phyloP scores from a whole-genome alignment of 345 rosid genomes.

The Gossypium longicalyx region DNA sequence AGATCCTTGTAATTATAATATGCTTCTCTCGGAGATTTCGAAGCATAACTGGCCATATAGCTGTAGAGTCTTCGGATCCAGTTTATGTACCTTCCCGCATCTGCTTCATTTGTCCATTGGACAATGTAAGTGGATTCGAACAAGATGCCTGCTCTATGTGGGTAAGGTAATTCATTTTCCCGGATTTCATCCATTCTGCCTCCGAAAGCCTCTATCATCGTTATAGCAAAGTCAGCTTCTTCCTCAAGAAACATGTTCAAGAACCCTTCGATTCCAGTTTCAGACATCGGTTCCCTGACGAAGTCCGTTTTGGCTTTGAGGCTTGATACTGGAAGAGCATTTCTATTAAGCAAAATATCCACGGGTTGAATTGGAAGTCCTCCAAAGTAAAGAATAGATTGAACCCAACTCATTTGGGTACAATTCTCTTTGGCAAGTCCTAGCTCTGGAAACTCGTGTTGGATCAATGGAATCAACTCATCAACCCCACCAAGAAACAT shows the following conservation, averaged over 20 bases:
- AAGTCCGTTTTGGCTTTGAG: conserved; percentile 62
- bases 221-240: background rate
- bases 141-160: conserved; percentile 56
- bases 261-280: conserved; percentile 34
- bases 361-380: background rate
- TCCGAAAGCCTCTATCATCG: background rate
- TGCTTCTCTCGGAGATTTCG: conserved; percentile 44
- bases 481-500: background rate
- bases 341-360: conserved; percentile 38
- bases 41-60: background rate
- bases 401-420: background rate
- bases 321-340: conserved; percentile 32
- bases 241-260: background rate
- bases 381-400: background rate
- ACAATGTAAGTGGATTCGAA: conserved; percentile 46
- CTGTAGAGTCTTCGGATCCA: conserved; percentile 25
- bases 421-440: background rate
- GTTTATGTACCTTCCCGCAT: conserved; percentile 17
- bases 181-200: conserved; percentile 32
- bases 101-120: conserved; percentile 42
- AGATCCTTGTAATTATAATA: conserved; percentile 58
- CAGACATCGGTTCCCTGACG: conserved; percentile 35
- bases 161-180: conserved; percentile 50
- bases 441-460: background rate
- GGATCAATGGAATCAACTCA: background rate